phyloP scores from a whole-genome alignment of 768 basidiomycete genomes.

The Tylopilus subfusipes region DNA sequence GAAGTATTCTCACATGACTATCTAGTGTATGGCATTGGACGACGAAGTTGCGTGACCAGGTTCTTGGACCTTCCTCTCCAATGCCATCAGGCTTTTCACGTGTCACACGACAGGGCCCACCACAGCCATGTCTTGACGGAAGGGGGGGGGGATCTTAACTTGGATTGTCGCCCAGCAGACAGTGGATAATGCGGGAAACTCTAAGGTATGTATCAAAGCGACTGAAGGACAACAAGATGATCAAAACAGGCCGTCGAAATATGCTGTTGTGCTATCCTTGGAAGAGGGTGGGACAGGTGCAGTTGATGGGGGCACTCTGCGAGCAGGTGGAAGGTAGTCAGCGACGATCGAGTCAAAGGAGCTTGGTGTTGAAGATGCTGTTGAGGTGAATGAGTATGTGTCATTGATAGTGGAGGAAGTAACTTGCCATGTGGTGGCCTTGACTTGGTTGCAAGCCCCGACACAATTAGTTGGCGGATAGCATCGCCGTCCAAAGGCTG shows the following conservation, averaged over 20 bases:
- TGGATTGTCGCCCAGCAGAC: background rate
- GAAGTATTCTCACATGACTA: conserved; percentile 8
- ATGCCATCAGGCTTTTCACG: background rate
- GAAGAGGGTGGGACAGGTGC: conserved; percentile 5
- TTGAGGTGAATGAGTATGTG: conserved; percentile 7
- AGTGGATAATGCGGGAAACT: conserved; percentile 6
- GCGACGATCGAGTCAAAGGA: conserved; percentile 74
- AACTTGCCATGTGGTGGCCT: conserved; percentile 46
- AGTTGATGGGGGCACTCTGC: conserved; percentile 16
- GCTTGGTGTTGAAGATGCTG: conserved; percentile 40
- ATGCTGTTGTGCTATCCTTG: conserved; percentile 33
- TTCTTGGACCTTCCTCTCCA: background rate
- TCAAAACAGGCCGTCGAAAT: conserved; percentile 42
- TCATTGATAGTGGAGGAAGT: background rate
- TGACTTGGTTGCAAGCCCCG: conserved; percentile 52
- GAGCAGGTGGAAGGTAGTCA: conserved; percentile 58
- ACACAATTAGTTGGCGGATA: conserved; percentile 63
- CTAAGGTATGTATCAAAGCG: conserved; percentile 17
- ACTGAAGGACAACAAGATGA: background rate
- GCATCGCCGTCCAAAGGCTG: conserved; percentile 61
- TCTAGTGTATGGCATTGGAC: conserved; percentile 31
- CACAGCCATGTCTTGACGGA: background rate
- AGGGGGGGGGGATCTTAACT: background rate
- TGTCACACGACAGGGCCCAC: background rate
- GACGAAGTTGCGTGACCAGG: conserved; percentile 24